phyloP scores from a whole-genome alignment of 345 rosid genomes.

The Corymbia maculata region DNA sequence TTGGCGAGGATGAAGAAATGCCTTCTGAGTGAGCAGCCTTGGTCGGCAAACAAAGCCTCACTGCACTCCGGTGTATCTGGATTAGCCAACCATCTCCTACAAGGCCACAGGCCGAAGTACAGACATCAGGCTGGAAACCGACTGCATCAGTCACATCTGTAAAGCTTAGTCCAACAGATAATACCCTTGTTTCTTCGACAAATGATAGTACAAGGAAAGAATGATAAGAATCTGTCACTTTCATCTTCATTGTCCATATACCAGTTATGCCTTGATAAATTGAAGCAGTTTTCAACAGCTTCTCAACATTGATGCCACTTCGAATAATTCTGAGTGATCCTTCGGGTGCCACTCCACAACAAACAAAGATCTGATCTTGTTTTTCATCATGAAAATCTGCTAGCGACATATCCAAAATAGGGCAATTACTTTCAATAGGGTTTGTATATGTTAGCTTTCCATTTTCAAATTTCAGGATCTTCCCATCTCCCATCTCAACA shows the following conservation, averaged over 20 bases:
- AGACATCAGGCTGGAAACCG: slow-evolving; percentile 89
- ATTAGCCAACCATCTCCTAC: slow-evolving; percentile 71
- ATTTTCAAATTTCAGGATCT: slow-evolving; percentile 63
- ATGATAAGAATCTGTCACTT: slow-evolving; percentile 59
- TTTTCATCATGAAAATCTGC: slow-evolving; percentile 84
- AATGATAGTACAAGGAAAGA: slow-evolving; percentile 92
- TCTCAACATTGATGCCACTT: slow-evolving; percentile 81
- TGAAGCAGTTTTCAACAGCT: slow-evolving; percentile 72
- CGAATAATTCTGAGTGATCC: slow-evolving; percentile 91
- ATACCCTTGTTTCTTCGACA: slow-evolving; percentile 94
- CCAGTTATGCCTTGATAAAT: slow-evolving; percentile 92
- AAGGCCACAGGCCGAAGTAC: slow-evolving; percentile 95
- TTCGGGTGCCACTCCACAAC: slow-evolving; percentile 95
- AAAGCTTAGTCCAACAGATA: slow-evolving; percentile 92
- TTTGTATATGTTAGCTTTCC: slow-evolving; percentile 48
- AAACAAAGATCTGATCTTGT: slow-evolving; percentile 85
- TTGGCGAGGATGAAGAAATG: slow-evolving; percentile 55
- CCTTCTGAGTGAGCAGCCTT: slow-evolving; percentile 80
- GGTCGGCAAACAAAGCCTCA: slow-evolving; percentile 85
- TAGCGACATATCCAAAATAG: slow-evolving; percentile 85
- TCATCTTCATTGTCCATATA: slow-evolving; percentile 84
- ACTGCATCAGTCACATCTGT: slow-evolving; percentile 90
- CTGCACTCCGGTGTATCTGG: slow-evolving; percentile 83
- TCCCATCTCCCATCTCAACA: slow-evolving; percentile 94
- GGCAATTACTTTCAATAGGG: slow-evolving; percentile 82